Base-by-base conservation (phyloP, 805 yeast genomes). In the Metschnikowia gelsemii region DNA sequence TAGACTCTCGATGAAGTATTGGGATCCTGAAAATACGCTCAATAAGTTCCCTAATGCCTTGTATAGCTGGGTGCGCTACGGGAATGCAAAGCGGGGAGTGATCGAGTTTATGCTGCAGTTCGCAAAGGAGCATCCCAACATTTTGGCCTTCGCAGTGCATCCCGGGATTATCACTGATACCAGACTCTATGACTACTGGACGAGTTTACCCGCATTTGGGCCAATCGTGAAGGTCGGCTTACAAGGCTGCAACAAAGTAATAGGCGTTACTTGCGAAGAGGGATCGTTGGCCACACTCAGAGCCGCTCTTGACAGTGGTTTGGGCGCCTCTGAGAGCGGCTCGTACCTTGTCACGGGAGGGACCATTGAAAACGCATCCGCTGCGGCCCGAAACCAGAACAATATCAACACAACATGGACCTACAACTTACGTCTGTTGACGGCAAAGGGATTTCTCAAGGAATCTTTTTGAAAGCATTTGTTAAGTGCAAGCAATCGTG, bases 81-180 rank as follows among this genome's bases (percentile, higher is more conserved):
- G 64, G 8, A 50, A 50, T 27, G 62, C 72, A 17, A 69, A 69
- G 49, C 31, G 56, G 6, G 65, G 66, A 2, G 54, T 47, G 13
- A 63, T 68, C 25, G 70, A 66, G 37, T 51, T 58, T 34, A 54
- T 59, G 40, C 58, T 51, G 34, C 50, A 54, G 33, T 50, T 67
- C 12, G 63, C 63, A 12, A 37, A 46, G 21, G 45, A 50, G 19
- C 45, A 60, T 41, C 70, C 70, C 4, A 50, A 59, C n/a, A 60
- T 68, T 8, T 47, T 65, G 21, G 51, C 57, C 5, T 43, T 64
- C n/a, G 47, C 73, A 0, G 62, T 64, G 2, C 74, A 69, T 38
- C 73, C 74, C 1, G 74, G 74, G 0, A 50, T 66, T 3, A 54
- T 68, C 35, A 43, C 64, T 13, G 61, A 56, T 5, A 66, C 73